These are phyloP conservation scores for Aspergillus kassunensis DNA, from an alignment of 495 filamentous ascomycete species.

Conservation along the genomic window DNA sequence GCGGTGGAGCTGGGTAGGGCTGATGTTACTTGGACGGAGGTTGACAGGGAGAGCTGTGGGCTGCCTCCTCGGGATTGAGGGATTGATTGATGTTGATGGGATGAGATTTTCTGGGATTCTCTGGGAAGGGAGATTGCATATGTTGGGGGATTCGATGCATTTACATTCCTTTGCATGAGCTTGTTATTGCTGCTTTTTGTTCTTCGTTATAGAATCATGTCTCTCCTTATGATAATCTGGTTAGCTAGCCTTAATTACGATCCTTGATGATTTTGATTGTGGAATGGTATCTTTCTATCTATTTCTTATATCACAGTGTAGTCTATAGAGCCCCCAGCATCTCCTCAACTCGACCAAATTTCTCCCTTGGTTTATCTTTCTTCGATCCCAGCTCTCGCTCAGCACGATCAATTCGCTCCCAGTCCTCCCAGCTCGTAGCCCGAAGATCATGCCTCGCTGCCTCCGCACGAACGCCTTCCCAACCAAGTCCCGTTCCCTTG, in stretches of 20 bases:
- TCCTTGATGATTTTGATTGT: too few relatives aligned
- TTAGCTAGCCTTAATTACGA: too few relatives aligned
- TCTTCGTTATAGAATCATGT: too few relatives aligned
- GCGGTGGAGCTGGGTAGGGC: constrained; percentile 26
- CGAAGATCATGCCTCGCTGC: constrained; percentile 46
- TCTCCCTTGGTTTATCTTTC: constrained; percentile 77
- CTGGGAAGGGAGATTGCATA: too few relatives aligned
- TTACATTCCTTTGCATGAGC: too few relatives aligned
- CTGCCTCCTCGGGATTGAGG: neutral
- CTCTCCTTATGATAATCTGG: too few relatives aligned
- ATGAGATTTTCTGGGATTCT: too few relatives aligned
- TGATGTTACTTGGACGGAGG: neutral
- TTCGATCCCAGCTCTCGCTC: constrained; percentile 64
- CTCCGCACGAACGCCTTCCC: constrained; percentile 66
- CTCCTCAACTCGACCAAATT: constrained; percentile 69
- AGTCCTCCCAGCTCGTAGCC: constrained; percentile 70
- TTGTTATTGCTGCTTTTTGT: too few relatives aligned
- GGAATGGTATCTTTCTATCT: too few relatives aligned
- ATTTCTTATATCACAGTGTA: too few relatives aligned
- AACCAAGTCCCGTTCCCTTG: constrained; percentile 55
- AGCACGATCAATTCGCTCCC: constrained; percentile 76
- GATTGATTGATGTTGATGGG: too few relatives aligned
- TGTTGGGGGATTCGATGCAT: too few relatives aligned
- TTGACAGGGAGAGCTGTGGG: neutral
- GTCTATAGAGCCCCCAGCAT: constrained; percentile 66